Percentiles rank a stretch among this genome's conserved stretches.
Conservation (phyloP, 495 filamentous ascomycete species). For the Neurospora cerealis region DNA sequence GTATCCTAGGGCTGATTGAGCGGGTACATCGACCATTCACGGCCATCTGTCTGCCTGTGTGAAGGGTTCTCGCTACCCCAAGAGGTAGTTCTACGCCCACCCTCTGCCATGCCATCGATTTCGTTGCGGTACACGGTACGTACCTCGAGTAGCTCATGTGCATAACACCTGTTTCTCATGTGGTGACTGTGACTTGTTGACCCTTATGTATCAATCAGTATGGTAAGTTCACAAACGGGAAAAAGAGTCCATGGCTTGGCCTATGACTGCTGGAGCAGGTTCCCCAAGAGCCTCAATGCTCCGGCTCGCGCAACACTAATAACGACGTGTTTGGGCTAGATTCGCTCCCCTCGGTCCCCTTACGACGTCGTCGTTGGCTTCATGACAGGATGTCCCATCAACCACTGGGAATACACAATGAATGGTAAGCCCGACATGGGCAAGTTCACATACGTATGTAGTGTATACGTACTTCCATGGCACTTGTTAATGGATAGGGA, state of each 20-base stretch:
- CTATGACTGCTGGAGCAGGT: not conserved
- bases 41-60: not conserved
- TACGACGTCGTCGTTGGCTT: not conserved
- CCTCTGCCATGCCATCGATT: not conserved
- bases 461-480: not conserved
- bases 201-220: not conserved
- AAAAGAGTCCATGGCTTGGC: not conserved
- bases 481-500: not conserved
- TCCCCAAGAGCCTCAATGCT: not conserved
- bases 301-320: not conserved
- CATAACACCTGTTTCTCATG: not conserved
- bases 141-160: not conserved
- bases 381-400: not conserved
- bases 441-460: not conserved
- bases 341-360: not conserved
- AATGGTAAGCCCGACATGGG: not conserved
- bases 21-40: not conserved
- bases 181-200: not conserved
- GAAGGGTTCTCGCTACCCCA: not conserved
- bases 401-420: not conserved
- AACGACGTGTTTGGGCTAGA: not conserved
- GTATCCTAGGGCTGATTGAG: not conserved
- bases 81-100: not conserved
- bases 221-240: not conserved
- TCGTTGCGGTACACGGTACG: not conserved